Conservation (phyloP, 805 yeast species). For the Soucietia sequanensis region DNA sequence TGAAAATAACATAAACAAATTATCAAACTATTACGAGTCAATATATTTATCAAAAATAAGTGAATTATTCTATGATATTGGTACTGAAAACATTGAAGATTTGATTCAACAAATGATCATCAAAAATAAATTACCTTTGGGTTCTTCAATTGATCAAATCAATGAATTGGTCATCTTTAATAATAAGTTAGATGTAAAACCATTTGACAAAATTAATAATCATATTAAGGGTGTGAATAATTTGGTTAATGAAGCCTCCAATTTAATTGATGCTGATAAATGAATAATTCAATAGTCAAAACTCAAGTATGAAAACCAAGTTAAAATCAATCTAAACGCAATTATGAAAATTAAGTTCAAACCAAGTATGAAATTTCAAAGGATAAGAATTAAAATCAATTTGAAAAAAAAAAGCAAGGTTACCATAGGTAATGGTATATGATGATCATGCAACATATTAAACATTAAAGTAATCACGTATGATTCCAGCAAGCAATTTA, state of each 20-base stretch:
- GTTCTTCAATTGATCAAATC: conserved; percentile 34
- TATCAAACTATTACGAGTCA: conserved; percentile 29
- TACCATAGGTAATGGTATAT: too few relatives aligned
- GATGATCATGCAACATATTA: too few relatives aligned
- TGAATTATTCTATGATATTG: conserved; percentile 14
- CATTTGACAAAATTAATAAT: conserved; percentile 14
- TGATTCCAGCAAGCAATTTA: too few relatives aligned
- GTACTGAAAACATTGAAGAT: conserved; percentile 28
- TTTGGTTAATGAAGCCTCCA: conserved; percentile 7
- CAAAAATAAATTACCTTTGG: conserved; percentile 26
- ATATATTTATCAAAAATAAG: conserved; percentile 20
- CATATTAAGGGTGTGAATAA: conserved; percentile 27
- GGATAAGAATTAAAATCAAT: too few relatives aligned
- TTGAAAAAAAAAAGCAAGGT: too few relatives aligned
- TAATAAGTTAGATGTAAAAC: conserved; percentile 5
- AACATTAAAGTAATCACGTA: too few relatives aligned
- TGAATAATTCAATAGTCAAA: too few relatives aligned
- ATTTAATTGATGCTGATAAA: background rate
- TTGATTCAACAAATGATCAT: conserved; percentile 34
- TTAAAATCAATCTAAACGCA: too few relatives aligned
- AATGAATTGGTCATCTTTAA: conserved; percentile 23
- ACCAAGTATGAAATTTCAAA: too few relatives aligned
- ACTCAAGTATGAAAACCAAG: too few relatives aligned
- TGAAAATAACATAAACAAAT: conserved; percentile 30
- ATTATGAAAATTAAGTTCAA: too few relatives aligned